Base-by-base conservation (phyloP, 495 filamentous ascomycete species). In the Hyaloscypha bicolor region DNA sequence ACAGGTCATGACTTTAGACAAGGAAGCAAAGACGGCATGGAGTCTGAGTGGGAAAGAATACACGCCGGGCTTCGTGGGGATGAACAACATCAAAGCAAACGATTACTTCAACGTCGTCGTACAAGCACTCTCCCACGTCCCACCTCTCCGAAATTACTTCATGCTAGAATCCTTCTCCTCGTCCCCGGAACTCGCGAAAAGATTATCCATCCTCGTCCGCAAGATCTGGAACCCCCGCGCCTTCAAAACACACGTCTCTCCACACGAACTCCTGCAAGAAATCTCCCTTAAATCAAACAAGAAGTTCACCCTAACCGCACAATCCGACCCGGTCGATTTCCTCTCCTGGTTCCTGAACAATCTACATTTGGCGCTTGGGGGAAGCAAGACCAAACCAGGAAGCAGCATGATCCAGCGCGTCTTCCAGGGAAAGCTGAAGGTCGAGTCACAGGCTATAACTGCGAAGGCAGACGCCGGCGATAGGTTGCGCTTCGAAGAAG, bases 31-130 rank as follows among this genome's bases (percentile, higher is more conserved):
- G 73, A 84, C 83, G 35, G 87, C 89, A 30, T 93, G 87, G 86
- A 93, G 97, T 71, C 81, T 98, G 22, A 80, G 80, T 21, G 91
- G 91, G 42, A 90, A 89, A 73, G 88, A 90, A 76, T 99, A 98
- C 77, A 88, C 89, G 69, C 95, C 93, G 69, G 92, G 95, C 4
- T 99, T 97, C 75, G 93, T 99, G 68, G 95, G 95, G 67, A 93
- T 99, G 90, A 98, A 99, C 81, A 97, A 99, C 77, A 98, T 99
- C 82, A 99, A 99, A 76, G 93, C 92, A 58, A 99, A 99, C 79
- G 95, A 99, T 79, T 99, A 98, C 78, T 84, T 98, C 71, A 99
- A 99, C 74, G 94, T 97, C 8, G 87, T 97, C 8, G 88, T 95
- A n/a, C 96, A 99, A 73, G 88, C 95, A 14, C 83, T 99, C 16